Evolutionary conservation across 2,329 filamentous ascomycete species (phyloP).

Genomic region (Pseudocercospora fuligena): DNA sequence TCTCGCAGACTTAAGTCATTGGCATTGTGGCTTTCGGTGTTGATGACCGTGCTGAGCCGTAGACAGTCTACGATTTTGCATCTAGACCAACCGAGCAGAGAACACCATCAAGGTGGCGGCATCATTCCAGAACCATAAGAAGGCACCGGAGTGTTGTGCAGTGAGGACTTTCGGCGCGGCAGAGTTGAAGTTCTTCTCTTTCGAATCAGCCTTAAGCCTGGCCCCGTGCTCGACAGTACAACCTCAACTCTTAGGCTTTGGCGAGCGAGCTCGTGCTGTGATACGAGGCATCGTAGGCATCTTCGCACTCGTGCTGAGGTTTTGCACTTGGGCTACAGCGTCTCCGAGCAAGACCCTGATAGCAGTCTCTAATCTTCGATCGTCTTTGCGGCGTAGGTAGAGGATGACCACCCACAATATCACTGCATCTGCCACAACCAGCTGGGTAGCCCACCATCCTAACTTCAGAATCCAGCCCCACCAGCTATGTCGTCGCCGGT

Average conservation of each 20-base stretch:
- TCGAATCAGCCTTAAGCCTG: background rate
- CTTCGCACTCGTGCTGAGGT: slow-evolving; percentile 39
- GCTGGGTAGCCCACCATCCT: slow-evolving; percentile 71
- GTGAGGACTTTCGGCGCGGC: too few species aligned
- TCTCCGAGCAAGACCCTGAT: slow-evolving; percentile 66
- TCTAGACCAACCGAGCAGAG: too few species aligned
- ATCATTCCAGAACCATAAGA: too few species aligned
- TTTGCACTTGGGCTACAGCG: slow-evolving; percentile 45
- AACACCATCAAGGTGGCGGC: too few species aligned
- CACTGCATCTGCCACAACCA: slow-evolving; percentile 73
- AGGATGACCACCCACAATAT: slow-evolving; percentile 69
- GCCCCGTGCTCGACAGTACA: background rate
- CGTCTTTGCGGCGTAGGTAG: slow-evolving; percentile 74
- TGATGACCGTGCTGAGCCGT: background rate
- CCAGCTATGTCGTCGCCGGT: slow-evolving; percentile 66
- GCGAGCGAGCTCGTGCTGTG: slow-evolving; percentile 15
- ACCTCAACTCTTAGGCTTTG: slow-evolving; percentile 12
- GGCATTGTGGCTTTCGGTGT: background rate
- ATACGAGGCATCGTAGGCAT: slow-evolving; percentile 38
- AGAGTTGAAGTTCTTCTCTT: too few species aligned
- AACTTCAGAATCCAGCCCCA: slow-evolving; percentile 74
- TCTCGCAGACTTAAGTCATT: background rate
- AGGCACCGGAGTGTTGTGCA: too few species aligned
- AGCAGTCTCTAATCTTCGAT: slow-evolving; percentile 74
- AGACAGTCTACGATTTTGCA: background rate